Base-by-base conservation (phyloP, 225 moss, liverwort and hornwort genomes). In the Asterella californica region DNA sequence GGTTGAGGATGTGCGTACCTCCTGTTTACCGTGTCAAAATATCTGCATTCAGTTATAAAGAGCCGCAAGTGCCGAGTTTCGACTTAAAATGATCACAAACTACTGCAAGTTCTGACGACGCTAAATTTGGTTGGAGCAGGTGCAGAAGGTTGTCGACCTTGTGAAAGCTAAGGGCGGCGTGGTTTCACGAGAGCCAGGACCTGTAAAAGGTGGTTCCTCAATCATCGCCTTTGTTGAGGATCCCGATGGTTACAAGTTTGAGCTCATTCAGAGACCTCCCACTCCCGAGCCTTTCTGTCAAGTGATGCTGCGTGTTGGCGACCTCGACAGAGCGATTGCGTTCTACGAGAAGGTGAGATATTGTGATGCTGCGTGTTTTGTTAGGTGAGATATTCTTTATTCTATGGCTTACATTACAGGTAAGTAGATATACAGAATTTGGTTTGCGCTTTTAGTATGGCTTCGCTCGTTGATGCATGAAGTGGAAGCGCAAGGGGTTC, bases 211-310 rank as follows among this genome's bases (percentile, higher is more conserved):
- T 25, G 93, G 99, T 17, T 88, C 83, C 17, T 80, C 90, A 0
- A 82, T 95, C 3, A 99, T 99, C 83, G 95, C 99, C 27, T 99
- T 99, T 70, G 83, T 99, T 70, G 91, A 90, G 34, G 99, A 99
- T 85, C 93, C 91, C 27, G 92, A 95, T 80, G 99, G 99, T 79
- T 99, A 99, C 89, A 92, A 91, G 81, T 99, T 99, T 81, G 99
- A 99, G 87, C 93, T 99, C 63, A 86, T 99, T 62, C 93, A 99
- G 80, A 93, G 99, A 74, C 82, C 90, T 64, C 79, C 87, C 54
- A 92, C 92, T 19, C 90, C 83, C 10, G 99, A 99, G 83, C 99
- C 99, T 24, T 92, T 99, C 75, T 93, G 93, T 79, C 99, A 95
- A 79, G 95, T 99, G 74, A 93, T 93, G 90, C 81, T 95, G 82